These are phyloP conservation scores for Ramaria rubella DNA, from an alignment of 768 basidiomycete genomes.

Conservation along the genomic window DNA sequence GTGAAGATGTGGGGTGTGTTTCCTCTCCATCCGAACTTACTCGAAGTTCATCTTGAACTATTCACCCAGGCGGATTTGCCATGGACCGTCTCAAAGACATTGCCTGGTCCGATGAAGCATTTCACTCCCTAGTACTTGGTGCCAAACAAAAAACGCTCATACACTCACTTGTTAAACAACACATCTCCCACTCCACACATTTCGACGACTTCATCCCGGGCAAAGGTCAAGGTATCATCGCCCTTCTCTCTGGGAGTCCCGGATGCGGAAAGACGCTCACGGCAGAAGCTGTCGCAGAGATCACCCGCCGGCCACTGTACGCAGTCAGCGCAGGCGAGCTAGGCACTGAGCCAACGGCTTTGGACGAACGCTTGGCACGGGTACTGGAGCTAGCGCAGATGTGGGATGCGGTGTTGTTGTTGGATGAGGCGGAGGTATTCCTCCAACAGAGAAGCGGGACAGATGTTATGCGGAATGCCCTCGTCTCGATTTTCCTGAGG, in stretches of 20 bases:
- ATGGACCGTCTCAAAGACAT: background rate
- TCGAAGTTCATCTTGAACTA: background rate
- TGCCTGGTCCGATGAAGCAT: constrained; percentile 7
- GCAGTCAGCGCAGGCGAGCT: constrained; percentile 29
- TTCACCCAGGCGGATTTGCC: constrained; percentile 3
- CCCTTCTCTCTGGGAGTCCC: constrained; percentile 8
- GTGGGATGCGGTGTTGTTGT: constrained; percentile 31
- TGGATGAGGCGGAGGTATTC: constrained; percentile 35
- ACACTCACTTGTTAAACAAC: constrained; percentile 8
- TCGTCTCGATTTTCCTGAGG: constrained; percentile 32
- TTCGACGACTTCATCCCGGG: constrained; percentile 7
- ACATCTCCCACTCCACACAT: background rate
- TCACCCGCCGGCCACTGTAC: constrained; percentile 26
- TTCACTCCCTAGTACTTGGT: background rate
- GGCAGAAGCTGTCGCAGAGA: constrained; percentile 29
- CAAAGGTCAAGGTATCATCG: constrained; percentile 14
- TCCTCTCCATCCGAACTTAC: no score
- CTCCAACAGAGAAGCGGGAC: constrained; percentile 19
- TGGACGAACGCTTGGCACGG: constrained; percentile 20
- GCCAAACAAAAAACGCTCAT: constrained; percentile 1
- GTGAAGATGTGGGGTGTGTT: constrained; percentile 26
- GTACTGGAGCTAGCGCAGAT: constrained; percentile 25
- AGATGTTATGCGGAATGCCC: constrained; percentile 27
- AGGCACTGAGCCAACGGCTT: constrained; percentile 20
- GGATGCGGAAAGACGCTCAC: constrained; percentile 21